Base-by-base conservation (phyloP, 495 filamentous ascomycete species). In the Xylaria telfairii region DNA sequence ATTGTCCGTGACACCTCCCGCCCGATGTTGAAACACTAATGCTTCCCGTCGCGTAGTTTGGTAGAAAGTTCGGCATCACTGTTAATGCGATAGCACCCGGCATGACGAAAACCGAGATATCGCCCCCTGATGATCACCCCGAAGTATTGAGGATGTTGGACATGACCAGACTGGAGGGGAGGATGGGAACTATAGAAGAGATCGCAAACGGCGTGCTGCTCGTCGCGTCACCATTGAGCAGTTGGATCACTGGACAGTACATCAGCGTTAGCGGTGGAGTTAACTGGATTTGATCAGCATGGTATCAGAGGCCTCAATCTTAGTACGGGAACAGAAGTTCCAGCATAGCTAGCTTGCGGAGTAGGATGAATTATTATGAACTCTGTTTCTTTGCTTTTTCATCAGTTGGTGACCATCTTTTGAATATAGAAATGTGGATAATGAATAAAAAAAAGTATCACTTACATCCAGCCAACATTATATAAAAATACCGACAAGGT, bases 211-310 rank as follows among this genome's bases (percentile, higher is more conserved):
- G 82, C 12, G 82, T 84, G n/a, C 26, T 81, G 39, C 73, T 86
- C 30, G 62, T 87, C 46, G 81, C 77, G 15, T 77, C 74, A 10
- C 83, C 84, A 70, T 76, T 82, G 71, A 82, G 79, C 65, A 67
- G 84, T 21, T 86, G 83, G 84, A 81, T 87, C 63, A 86, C 83
- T 0, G 85, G 83, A 46, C 82, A 86, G 78, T 76, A 78, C 51
- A 80, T 87, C 66, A 79, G 79, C 41, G 82, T 81, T 19, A 83
- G 82, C 72, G 84, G 85, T 53, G 84, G 85, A 63, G 74, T 63
- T 47, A 59, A 59, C 56, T 68, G 70, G 70, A 69, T 68, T 69
- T 72, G 65, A 72, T 37, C 32, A 2, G 30, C 30, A 21, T 59
- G 51, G 13, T 54, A 54, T 30, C 28, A 30, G 51, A 54, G 51